These are phyloP conservation scores for Xylaria sp. DNA, from an alignment of 495 filamentous ascomycete genomes.

Conservation along the genomic window DNA sequence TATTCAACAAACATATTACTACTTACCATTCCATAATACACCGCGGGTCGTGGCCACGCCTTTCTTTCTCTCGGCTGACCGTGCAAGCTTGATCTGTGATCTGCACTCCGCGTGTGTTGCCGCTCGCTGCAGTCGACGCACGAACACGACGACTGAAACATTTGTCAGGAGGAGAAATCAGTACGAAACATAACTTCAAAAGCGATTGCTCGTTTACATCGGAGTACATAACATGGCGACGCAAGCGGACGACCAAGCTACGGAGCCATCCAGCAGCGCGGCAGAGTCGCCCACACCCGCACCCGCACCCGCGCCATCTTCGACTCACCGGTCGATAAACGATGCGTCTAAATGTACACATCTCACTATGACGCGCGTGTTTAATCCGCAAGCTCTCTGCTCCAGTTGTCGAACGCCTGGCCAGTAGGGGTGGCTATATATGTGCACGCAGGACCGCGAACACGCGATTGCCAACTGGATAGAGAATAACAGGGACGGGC, in stretches of 20 bases:
- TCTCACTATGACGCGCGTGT: constrained; percentile 63
- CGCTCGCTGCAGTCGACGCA: background rate
- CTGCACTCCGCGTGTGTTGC: background rate
- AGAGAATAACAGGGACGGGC: constrained; percentile 26
- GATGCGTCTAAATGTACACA: constrained; percentile 61
- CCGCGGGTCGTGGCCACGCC: background rate
- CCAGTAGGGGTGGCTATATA: constrained; percentile 69
- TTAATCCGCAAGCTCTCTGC: constrained; percentile 55
- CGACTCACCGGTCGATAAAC: constrained; percentile 17
- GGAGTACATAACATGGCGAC: constrained; percentile 2
- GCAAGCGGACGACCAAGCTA: constrained; percentile 5
- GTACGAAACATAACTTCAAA: background rate
- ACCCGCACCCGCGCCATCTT: constrained; percentile 25
- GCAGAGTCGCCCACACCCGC: background rate
- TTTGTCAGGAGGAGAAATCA: background rate
- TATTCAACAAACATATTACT: background rate
- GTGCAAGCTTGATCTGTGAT: background rate
- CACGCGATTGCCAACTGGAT: constrained; percentile 49
- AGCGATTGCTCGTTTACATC: background rate
- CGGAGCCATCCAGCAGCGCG: background rate
- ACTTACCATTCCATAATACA: background rate
- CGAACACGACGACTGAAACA: background rate
- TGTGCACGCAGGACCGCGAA: constrained; percentile 67
- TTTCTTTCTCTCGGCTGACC: background rate
- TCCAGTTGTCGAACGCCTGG: constrained; percentile 56